Percentiles rank a stretch among this genome's conserved stretches.
These are phyloP conservation scores for Jasminum sambac DNA, from an alignment of 257 asterid genomes.

Conservation along the genomic window DNA sequence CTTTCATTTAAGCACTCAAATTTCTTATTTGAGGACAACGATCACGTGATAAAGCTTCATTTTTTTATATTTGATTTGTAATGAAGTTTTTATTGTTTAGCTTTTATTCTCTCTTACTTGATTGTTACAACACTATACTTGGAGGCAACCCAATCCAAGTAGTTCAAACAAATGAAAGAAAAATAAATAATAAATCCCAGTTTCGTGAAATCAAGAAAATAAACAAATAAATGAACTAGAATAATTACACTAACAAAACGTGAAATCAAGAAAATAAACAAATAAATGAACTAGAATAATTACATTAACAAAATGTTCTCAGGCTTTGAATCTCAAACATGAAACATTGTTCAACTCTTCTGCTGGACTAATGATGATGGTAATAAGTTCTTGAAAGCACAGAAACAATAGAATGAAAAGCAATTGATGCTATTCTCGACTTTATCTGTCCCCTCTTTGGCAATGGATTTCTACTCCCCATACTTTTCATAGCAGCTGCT, in stretches of 20 bases:
- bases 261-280: not conserved
- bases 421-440: slow-evolving; percentile 44
- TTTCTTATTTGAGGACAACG: too few relatives aligned
- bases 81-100: too few relatives aligned
- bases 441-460: slow-evolving; percentile 57
- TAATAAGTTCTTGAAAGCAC: slow-evolving; percentile 34
- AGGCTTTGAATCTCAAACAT: not conserved
- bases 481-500: slow-evolving; percentile 28
- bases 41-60: too few relatives aligned
- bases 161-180: too few relatives aligned
- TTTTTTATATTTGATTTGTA: too few relatives aligned
- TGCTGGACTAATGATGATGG: slow-evolving; percentile 33
- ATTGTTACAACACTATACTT: too few relatives aligned
- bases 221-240: not conserved
- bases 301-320: not conserved
- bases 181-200: too few relatives aligned
- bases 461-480: slow-evolving; percentile 25
- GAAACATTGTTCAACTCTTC: slow-evolving; percentile 15
- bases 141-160: not conserved
- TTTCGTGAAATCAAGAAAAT: not conserved
- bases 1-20: too few relatives aligned
- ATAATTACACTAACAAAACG: not conserved
- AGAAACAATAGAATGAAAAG: slow-evolving; percentile 37
- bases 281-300: not conserved
- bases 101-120: too few relatives aligned